phyloP scores from a whole-genome alignment of 495 filamentous ascomycete genomes.

The Xylaria palmicola region DNA sequence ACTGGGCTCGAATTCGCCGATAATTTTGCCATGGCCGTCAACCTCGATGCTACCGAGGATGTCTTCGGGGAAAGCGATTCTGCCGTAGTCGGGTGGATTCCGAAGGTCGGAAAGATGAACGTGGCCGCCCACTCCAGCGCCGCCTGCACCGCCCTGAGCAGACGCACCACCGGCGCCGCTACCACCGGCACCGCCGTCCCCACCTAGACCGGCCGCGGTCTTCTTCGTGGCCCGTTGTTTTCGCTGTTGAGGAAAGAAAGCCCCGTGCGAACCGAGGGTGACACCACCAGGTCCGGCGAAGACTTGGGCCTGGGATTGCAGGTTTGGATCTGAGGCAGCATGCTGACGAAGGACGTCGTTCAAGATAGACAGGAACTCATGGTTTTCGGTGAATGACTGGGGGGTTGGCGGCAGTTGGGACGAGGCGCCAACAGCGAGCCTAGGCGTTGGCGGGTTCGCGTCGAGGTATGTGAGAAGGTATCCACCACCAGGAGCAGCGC shows the following conservation, averaged over 20 bases:
- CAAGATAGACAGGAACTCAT: conserved; percentile 69
- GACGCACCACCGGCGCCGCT: conserved; percentile 75
- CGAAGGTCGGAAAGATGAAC: conserved; percentile 83
- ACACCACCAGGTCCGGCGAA: conserved; percentile 78
- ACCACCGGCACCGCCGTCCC: conserved; percentile 47
- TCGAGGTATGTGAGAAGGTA: conserved; percentile 73
- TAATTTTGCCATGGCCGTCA: conserved; percentile 70
- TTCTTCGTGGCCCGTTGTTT: conserved; percentile 23
- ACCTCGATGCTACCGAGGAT: conserved; percentile 93
- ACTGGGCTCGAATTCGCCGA: conserved; percentile 62
- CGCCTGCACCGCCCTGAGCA: conserved; percentile 78
- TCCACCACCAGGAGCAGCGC: conserved; percentile 39
- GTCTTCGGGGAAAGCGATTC: conserved; percentile 88
- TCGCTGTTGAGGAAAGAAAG: conserved; percentile 52
- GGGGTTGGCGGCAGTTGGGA: conserved; percentile 73
- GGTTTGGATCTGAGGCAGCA: conserved; percentile 67
- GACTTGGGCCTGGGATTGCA: conserved; percentile 72
- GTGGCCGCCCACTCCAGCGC: conserved; percentile 80
- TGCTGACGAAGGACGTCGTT: conserved; percentile 69
- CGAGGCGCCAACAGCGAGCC: conserved; percentile 74
- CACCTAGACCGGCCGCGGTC: conserved; percentile 33
- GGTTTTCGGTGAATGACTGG: conserved; percentile 73
- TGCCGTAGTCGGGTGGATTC: conserved; percentile 83
- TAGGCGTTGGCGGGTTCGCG: conserved; percentile 65
- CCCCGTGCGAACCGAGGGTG: conserved; percentile 63